Base-by-base conservation (phyloP, 805 yeast genomes). In the Lipomyces sp. region DNA sequence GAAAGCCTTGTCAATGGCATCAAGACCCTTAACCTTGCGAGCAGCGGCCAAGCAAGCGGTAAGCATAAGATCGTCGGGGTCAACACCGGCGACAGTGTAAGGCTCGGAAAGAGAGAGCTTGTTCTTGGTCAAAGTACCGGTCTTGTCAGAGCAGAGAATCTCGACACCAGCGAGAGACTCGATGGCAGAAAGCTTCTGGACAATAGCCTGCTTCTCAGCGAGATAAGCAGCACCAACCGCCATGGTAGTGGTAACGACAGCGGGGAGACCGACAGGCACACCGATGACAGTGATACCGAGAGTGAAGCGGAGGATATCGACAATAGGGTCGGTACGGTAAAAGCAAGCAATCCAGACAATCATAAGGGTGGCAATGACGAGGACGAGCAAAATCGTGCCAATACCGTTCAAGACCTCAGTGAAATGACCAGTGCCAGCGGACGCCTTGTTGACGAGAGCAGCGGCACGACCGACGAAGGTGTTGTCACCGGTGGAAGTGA, bases 161-260 rank as follows among this genome's bases (percentile, higher is more conserved):
- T 90, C 96, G 69, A 89, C 96, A 83, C 96, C 96, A 62, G 96
- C 97, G 65, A 89, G 78, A 59, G 96, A 89, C 77, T 89, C 97
- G 76, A 89, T 89, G 63, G 96, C 96, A 72, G 95, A 86, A 68
- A 89, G 80, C 73, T 89, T 89, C 76, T 89, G 96, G 67, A 89
- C 97, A 79, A 89, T 89, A 65, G 96, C 96, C 76, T 87, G 87
- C 76, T 88, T 89, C 82, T 88, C 86, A 67, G 96, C 96, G 70
- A 89, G 79, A 84, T 89, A 87, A 70, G 96, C 96, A 73, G 96
- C 97, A 83, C 97, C 97, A 75, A 90, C 97, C 74, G 97, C 97
- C 96, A 89, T 88, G 72, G 97, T 89, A 68, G 96, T 89, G 79
- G 96, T 89, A 64, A 89, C 96, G 69, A 89, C 97, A 72, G 95